Conservation (phyloP, 2,329 filamentous ascomycete genomes). For the Trichoderma simmonsii region DNA sequence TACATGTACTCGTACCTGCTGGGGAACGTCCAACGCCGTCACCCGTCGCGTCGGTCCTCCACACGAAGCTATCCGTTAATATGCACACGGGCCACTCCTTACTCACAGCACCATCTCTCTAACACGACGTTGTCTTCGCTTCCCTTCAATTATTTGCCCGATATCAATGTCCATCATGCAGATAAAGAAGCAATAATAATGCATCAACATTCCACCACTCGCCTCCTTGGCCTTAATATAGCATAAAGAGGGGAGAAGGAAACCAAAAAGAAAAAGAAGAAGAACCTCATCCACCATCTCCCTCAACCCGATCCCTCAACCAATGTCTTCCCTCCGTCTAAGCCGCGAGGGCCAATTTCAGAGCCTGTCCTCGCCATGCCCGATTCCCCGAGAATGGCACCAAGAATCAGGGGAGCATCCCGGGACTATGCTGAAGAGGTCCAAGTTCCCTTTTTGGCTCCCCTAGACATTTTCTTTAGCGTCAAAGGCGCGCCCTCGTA, state of each 20-base stretch:
- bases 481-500: background rate
- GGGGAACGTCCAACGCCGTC: background rate
- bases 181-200: background rate
- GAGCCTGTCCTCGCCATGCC: constrained; percentile 1
- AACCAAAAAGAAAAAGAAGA: background rate
- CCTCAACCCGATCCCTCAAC: background rate
- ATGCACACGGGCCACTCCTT: constrained; percentile 5
- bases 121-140: background rate
- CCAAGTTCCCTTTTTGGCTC: constrained; percentile 8
- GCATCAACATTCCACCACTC: background rate
- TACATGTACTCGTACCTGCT: background rate
- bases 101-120: constrained; percentile 11
- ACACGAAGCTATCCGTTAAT: constrained; percentile 4
- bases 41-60: constrained; percentile 2
- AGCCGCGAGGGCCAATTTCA: background rate
- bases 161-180: background rate
- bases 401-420: background rate
- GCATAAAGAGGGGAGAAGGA: background rate
- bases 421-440: constrained; percentile 7
- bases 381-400: constrained; percentile 1
- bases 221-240: background rate
- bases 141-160: background rate
- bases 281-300: background rate
- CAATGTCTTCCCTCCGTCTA: background rate
- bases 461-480: constrained; percentile 11